Percentiles rank a stretch among this genome's conserved stretches.
These are phyloP conservation scores for Hydnomerulius pinastri DNA, from an alignment of 768 basidiomycete genomes.

Conservation along the genomic window DNA sequence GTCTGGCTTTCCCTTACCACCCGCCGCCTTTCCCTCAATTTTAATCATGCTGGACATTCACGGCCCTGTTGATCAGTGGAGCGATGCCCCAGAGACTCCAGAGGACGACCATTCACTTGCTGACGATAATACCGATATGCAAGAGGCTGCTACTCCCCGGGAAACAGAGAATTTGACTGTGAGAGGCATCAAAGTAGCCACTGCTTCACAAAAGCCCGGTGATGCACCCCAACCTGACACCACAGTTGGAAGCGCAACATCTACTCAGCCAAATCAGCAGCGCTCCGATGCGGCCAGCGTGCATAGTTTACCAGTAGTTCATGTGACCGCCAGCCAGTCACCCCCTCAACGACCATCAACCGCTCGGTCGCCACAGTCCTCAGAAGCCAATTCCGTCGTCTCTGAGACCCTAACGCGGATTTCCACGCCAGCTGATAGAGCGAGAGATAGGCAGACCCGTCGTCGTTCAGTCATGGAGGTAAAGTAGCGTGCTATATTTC, in stretches of 20 bases:
- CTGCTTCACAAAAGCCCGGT: slow-evolving; percentile 27
- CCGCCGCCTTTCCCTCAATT: neutral
- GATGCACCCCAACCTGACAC: slow-evolving; percentile 32
- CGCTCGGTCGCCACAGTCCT: slow-evolving; percentile 25
- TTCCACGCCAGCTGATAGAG: slow-evolving; percentile 18
- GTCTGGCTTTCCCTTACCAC: neutral
- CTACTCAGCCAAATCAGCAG: slow-evolving; percentile 40
- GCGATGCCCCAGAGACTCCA: slow-evolving; percentile 37
- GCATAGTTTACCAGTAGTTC: slow-evolving; percentile 59
- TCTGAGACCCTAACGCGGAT: slow-evolving; percentile 10
- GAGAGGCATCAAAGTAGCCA: slow-evolving; percentile 30
- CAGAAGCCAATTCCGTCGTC: neutral
- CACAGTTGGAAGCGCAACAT: slow-evolving; percentile 35
- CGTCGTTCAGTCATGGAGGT: slow-evolving; percentile 65
- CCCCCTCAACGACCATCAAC: slow-evolving; percentile 35
- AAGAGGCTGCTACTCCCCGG: neutral
- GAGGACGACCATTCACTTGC: slow-evolving; percentile 36
- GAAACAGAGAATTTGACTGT: slow-evolving; percentile 20
- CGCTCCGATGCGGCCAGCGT: slow-evolving; percentile 54
- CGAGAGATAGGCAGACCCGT: slow-evolving; percentile 42
- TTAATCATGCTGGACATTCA: slow-evolving; percentile 24
- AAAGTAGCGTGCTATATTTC: slow-evolving; percentile 10
- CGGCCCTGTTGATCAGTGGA: slow-evolving; percentile 39
- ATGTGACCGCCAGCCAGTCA: slow-evolving; percentile 45
- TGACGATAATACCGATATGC: slow-evolving; percentile 12